Evolutionary conservation across 768 basidiomycete genomes (phyloP).

Genomic region (Kwoniella sp.): DNA sequence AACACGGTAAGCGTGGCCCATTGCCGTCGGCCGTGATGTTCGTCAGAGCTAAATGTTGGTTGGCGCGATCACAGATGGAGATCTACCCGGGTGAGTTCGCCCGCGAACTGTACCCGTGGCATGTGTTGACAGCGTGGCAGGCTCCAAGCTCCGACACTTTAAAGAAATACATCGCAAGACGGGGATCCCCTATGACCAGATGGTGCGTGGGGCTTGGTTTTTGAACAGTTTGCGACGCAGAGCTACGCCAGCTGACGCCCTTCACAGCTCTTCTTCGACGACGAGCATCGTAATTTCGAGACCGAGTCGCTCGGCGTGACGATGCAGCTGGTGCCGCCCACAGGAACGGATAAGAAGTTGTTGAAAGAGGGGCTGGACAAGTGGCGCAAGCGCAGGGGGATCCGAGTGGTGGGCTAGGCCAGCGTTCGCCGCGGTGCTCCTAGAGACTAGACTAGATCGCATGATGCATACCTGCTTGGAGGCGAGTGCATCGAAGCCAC

Average conservation of each 20-base stretch:
- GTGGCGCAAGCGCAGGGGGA: slow-evolving; percentile 59
- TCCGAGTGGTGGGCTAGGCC: slow-evolving; percentile 11
- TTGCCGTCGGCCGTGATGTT: no score
- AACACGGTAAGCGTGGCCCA: slow-evolving; percentile 39
- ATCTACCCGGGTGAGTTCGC: slow-evolving; percentile 49
- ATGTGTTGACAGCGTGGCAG: no score
- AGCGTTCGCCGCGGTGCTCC: background rate
- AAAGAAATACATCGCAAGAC: slow-evolving; percentile 67
- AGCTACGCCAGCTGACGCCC: slow-evolving; percentile 2
- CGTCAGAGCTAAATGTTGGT: background rate
- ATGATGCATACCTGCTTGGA: no score
- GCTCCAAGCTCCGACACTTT: slow-evolving; percentile 79
- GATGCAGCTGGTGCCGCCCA: slow-evolving; percentile 62
- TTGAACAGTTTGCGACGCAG: background rate
- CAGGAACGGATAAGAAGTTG: slow-evolving; percentile 59
- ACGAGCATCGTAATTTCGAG: slow-evolving; percentile 62
- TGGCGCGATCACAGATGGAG: slow-evolving; percentile 36
- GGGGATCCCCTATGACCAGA: slow-evolving; percentile 71
- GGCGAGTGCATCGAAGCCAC: no score
- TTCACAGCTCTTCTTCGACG: slow-evolving; percentile 62
- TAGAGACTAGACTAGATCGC: background rate
- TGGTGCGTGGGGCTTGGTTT: slow-evolving; percentile 60
- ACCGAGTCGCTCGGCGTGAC: slow-evolving; percentile 65
- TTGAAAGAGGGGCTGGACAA: slow-evolving; percentile 67
- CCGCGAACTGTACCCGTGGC: background rate